Evolutionary conservation across 2,329 filamentous ascomycete species (phyloP).

Genomic region (Penicillium sp.): DNA sequence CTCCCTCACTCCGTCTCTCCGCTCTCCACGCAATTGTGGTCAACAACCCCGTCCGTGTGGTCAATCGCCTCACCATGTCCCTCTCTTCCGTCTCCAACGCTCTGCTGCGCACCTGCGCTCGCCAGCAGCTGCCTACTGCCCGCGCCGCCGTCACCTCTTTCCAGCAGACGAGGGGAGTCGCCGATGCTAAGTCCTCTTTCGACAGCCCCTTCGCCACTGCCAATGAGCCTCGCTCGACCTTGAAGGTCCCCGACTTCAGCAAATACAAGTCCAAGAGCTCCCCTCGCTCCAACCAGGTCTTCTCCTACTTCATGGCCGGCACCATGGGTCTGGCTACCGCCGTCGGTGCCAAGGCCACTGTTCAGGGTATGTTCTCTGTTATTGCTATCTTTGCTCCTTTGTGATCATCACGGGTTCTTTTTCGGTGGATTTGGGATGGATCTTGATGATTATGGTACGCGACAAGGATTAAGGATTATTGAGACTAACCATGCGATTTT

Average conservation of each 20-base stretch:
- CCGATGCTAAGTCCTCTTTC: conserved; percentile 42
- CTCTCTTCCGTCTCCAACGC: conserved; percentile 64
- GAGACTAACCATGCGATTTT: conserved; percentile 26
- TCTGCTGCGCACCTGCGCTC: conserved; percentile 57
- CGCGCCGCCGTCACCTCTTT: conserved; percentile 40
- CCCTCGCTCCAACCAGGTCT: conserved; percentile 73
- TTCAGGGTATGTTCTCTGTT: conserved; percentile 69
- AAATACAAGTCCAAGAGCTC: conserved; percentile 72
- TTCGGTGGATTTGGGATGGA: not conserved
- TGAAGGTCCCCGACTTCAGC: conserved; percentile 80
- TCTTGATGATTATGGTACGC: not conserved
- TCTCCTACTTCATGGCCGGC: conserved; percentile 98
- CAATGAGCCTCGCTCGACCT: conserved; percentile 47
- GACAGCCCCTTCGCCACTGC: conserved; percentile 53
- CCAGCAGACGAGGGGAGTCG: conserved; percentile 40
- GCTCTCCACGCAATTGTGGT: conserved; percentile 32
- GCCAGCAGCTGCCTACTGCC: conserved; percentile 43
- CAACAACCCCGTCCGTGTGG: conserved; percentile 28
- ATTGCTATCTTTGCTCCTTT: not conserved
- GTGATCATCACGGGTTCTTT: not conserved
- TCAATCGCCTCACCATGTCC: conserved; percentile 36
- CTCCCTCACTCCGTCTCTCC: conserved; percentile 21
- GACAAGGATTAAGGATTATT: not conserved
- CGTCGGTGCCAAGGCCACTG: conserved; percentile 92
- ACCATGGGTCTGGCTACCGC: conserved; percentile 87